Evolutionary conservation across 2,329 filamentous ascomycete genomes (phyloP).

Genomic region (Leptodontidium sp.): DNA sequence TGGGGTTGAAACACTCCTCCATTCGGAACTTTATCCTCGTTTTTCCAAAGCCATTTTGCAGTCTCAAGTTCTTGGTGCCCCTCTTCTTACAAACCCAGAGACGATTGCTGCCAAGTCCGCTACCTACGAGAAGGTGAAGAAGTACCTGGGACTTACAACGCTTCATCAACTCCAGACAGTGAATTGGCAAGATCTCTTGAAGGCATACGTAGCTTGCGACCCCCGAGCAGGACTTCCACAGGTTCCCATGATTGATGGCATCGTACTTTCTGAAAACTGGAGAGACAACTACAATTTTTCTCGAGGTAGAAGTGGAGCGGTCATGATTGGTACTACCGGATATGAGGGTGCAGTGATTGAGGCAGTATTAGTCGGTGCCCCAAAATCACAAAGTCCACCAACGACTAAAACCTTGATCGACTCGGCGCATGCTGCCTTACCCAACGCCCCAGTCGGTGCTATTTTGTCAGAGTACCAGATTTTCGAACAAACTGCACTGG

Average conservation of each 20-base stretch:
- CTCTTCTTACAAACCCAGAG: constrained; percentile 18
- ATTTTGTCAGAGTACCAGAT: constrained; percentile 7
- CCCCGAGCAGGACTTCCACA: constrained; percentile 12
- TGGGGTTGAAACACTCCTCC: constrained; percentile 19
- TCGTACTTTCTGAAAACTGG: constrained; percentile 23
- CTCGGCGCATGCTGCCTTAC: background rate
- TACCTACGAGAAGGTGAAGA: constrained; percentile 18
- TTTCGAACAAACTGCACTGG: background rate
- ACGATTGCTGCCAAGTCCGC: constrained; percentile 10
- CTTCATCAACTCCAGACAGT: constrained; percentile 20
- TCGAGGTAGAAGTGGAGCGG: background rate
- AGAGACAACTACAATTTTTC: constrained; percentile 12
- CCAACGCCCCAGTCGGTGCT: background rate
- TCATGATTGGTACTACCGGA: constrained; percentile 25
- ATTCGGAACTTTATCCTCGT: constrained; percentile 18
- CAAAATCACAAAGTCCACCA: background rate
- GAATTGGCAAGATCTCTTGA: constrained; percentile 10
- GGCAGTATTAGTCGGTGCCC: constrained; percentile 3
- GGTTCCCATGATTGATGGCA: constrained; percentile 20
- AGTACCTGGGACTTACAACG: background rate
- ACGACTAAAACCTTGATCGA: background rate
- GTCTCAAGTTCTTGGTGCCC: constrained; percentile 22
- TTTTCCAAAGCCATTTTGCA: constrained; percentile 29
- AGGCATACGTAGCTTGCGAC: constrained; percentile 18
- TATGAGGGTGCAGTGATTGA: constrained; percentile 20